Conservation (phyloP, 1,284 basidiomycete species). For the Boletus nobilissimus region DNA sequence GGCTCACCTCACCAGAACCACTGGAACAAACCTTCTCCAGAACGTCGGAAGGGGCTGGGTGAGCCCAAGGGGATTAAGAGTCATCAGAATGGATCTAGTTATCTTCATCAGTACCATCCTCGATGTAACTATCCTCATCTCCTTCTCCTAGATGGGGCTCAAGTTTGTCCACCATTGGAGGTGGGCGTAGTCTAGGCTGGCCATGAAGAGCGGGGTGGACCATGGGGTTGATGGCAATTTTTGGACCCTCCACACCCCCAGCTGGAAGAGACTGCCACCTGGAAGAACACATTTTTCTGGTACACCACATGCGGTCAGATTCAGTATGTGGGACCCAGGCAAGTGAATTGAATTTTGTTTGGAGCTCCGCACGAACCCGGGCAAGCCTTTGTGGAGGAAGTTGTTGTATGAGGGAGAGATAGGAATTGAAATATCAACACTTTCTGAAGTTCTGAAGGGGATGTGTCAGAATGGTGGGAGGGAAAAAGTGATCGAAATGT, state of each 20-base stretch:
- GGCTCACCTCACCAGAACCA: no score
- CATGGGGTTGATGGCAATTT: neutral
- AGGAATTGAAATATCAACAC: neutral
- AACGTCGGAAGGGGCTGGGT: no score
- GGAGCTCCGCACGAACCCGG: neutral
- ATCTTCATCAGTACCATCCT: neutral
- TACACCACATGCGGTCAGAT: slow-evolving; percentile 14
- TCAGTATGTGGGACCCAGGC: slow-evolving; percentile 5
- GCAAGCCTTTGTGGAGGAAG: neutral
- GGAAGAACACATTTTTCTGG: neutral
- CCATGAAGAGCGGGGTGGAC: neutral
- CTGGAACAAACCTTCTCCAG: no score
- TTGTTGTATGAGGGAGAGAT: neutral
- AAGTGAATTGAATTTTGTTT: neutral
- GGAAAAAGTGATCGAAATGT: slow-evolving; percentile 18
- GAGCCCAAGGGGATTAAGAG: no score
- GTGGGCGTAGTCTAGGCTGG: neutral
- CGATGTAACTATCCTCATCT: neutral
- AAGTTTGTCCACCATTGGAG: neutral
- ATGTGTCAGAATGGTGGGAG: neutral
- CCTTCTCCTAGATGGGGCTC: neutral
- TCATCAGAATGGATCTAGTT: neutral
- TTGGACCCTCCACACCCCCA: neutral
- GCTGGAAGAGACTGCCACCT: neutral
- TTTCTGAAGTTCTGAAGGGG: neutral